These are phyloP conservation scores for Candida endomychidarum DNA, from an alignment of 805 yeast genomes.

Conservation along the genomic window DNA sequence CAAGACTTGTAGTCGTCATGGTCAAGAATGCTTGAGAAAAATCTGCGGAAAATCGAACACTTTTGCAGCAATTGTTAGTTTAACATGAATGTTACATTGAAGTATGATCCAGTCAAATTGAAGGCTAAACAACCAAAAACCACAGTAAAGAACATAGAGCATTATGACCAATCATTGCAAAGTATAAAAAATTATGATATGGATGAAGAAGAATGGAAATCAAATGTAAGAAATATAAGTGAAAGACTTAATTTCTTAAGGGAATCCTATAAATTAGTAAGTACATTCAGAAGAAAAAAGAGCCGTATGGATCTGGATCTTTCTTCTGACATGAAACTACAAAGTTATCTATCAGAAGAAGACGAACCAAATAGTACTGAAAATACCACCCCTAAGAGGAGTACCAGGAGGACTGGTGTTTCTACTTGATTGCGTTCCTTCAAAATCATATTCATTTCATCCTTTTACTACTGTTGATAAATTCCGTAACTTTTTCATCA, in stretches of 20 bases:
- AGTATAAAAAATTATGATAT: constrained; percentile 8
- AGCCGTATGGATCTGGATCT: constrained; percentile 2
- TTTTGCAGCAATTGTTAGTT: constrained; percentile 3
- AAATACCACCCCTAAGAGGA: constrained; percentile 3
- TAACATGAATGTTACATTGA: constrained; percentile 8
- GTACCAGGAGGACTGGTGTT: constrained; percentile 3
- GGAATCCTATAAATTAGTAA: constrained; percentile 28
- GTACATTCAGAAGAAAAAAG: constrained; percentile 18
- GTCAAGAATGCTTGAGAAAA: neutral
- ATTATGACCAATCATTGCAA: constrained; percentile 9
- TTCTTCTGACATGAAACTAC: constrained; percentile 2
- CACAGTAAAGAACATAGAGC: constrained; percentile 6
- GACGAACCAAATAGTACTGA: constrained; percentile 14
- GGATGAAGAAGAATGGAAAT: constrained; percentile 22
- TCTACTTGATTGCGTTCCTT: too few relatives aligned
- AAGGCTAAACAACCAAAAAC: neutral
- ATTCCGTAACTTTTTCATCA: too few relatives aligned
- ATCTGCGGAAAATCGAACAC: constrained; percentile 7
- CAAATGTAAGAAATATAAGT: constrained; percentile 23
- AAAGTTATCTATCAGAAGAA: constrained; percentile 10
- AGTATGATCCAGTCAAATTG: constrained; percentile 8
- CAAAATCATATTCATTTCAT: too few relatives aligned
- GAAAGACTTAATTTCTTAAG: constrained; percentile 28
- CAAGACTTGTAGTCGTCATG: constrained; percentile 34
- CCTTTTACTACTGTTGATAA: too few relatives aligned